Evolutionary conservation across 768 basidiomycete genomes (phyloP), one percentile per base, ranked within the genome.

Genomic region (Boletus edulis): DNA sequence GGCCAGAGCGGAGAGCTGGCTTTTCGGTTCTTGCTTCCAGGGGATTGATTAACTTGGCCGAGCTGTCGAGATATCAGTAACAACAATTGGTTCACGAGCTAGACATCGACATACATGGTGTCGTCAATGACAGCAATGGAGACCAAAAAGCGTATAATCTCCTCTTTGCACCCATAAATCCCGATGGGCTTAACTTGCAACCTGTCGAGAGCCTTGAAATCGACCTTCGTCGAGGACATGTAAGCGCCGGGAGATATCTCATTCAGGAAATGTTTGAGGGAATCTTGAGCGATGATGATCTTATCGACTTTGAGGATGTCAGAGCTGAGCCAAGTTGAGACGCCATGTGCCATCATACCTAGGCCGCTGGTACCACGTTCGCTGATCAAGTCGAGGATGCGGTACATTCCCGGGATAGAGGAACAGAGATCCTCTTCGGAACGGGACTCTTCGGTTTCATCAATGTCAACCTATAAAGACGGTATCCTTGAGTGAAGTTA

Each of bases 231-330:
- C 39, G 82, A 66, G 3, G 83, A 82, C 10, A 63, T 58, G 61
- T 84, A 85, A 3, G 83, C 76, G 0, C 80, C 76, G 0, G 84
- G 81, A 24, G 64, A 73, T 4, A 83, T 51, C 22, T 66, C 63
- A 52, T 84, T 81, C 57, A 82, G 73, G 47, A 85, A 76, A 2
- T 64, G 54, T 52, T 70, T 73, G 42, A 86, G 70, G 4, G 80
- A 78, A 11, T 77, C 75, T 61, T 84, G 81, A 5, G 73, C 71
- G 34, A 86, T 85, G 62, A 86, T 79, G 45, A 86, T 76, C 64
- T 86, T 86, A 61, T 84, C 83, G 18, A 84, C 84, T 83, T 56
- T 17, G 51, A 4, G 18, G 29, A 27, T 18, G 42, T 61, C 20
- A 59, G 59, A 34, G 8, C 29, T 29, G 29, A 29, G 14, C 22